Evolutionary conservation across 371 early-diverging fungal species (phyloP).

Genomic region (Syncephalastrum monosporum): DNA sequence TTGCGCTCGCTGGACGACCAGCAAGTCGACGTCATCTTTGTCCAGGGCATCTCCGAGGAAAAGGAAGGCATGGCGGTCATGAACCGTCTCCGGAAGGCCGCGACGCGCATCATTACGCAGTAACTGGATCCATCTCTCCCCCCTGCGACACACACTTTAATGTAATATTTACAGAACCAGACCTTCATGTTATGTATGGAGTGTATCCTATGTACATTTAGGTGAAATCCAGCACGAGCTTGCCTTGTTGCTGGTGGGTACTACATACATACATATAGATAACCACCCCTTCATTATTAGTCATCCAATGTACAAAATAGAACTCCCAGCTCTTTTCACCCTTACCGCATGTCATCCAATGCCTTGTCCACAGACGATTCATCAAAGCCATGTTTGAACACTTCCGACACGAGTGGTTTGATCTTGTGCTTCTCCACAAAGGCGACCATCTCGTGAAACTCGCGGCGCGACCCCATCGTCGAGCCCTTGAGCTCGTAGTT

Average conservation of each 20-base stretch:
- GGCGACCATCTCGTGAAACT: constrained; percentile 64
- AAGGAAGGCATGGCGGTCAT: constrained; percentile 96
- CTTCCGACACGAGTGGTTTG: constrained; percentile 59
- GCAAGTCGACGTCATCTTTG: constrained; percentile 78
- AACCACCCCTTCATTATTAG: no score
- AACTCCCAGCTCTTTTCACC: background rate
- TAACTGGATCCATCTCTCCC: no score
- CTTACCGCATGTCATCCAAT: constrained; percentile 56
- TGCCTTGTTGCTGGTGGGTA: no score
- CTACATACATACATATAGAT: no score
- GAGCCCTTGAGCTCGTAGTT: constrained; percentile 62
- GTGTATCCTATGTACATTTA: no score
- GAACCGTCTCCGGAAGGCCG: constrained; percentile 96
- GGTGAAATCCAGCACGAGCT: no score
- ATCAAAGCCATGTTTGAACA: constrained; percentile 52
- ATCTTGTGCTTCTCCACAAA: constrained; percentile 60
- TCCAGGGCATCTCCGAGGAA: constrained; percentile 81
- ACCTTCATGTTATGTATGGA: no score
- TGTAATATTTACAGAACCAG: no score
- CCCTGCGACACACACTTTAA: no score
- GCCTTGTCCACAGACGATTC: constrained; percentile 47
- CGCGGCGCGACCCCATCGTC: constrained; percentile 68
- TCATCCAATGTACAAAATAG: no score
- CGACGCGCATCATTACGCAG: constrained; percentile 52
- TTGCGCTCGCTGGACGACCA: constrained; percentile 81